phyloP scores from a whole-genome alignment of 192 early-diverging fungal species.

The Coemansia sp. region DNA sequence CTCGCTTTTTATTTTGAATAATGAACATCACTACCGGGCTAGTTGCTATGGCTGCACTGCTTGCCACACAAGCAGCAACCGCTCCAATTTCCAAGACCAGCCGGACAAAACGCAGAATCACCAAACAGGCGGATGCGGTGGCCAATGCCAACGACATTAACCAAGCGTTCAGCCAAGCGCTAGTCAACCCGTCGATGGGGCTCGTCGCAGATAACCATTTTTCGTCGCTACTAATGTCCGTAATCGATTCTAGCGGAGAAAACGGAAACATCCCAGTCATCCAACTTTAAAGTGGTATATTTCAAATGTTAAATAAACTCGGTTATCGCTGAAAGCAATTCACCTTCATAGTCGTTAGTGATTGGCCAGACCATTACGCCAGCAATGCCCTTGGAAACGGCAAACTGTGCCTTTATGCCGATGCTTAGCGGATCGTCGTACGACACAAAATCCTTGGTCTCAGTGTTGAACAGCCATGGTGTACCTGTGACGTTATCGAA shows the following conservation, averaged over 20 bases:
- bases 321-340: slow-evolving; percentile 42
- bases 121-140: background rate
- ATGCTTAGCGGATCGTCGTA: slow-evolving; percentile 62
- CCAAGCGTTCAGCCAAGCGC: slow-evolving; percentile 19
- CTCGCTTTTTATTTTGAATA: background rate
- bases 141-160: background rate
- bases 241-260: slow-evolving; percentile 22
- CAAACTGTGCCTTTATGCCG: slow-evolving; percentile 56
- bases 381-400: slow-evolving; percentile 49
- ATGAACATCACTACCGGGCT: background rate
- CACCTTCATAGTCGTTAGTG: slow-evolving; percentile 62
- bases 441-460: slow-evolving; percentile 62
- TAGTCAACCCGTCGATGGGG: slow-evolving; percentile 12
- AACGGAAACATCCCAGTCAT: slow-evolving; percentile 28
- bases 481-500: slow-evolving; percentile 63
- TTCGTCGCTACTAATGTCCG: slow-evolving; percentile 29
- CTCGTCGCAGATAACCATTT: slow-evolving; percentile 17
- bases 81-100: background rate
- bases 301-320: background rate
- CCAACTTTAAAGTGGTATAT: slow-evolving; percentile 15
- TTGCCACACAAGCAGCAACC: background rate
- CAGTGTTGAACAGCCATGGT: slow-evolving; percentile 71
- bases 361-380: slow-evolving; percentile 75
- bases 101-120: background rate
- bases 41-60: background rate